Conservation (phyloP, 2,329 filamentous ascomycete species). For the Geosmithia morbida region DNA sequence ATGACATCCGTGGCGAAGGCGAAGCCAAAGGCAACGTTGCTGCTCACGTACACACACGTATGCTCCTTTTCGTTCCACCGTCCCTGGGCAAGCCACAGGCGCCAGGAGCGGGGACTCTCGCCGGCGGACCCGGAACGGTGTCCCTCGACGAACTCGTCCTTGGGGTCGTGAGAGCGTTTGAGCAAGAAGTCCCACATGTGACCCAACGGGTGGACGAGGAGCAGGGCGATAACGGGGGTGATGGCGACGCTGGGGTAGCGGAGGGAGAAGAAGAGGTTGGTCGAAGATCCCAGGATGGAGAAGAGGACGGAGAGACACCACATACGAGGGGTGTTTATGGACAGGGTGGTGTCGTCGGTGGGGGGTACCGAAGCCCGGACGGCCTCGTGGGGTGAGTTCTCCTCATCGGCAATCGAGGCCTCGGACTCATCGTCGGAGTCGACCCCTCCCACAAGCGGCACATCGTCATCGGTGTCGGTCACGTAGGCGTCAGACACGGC, state of each 20-base stretch:
- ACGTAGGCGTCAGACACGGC: constrained; percentile 27
- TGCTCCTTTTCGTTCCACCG: constrained; percentile 83
- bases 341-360: constrained; percentile 61
- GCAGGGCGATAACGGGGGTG: constrained; percentile 73
- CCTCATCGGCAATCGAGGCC: constrained; percentile 35
- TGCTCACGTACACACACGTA: constrained; percentile 78
- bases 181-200: constrained; percentile 63
- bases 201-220: constrained; percentile 74
- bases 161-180: constrained; percentile 43
- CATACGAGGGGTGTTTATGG: constrained; percentile 80
- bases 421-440: constrained; percentile 17
- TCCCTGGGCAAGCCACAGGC: constrained; percentile 67
- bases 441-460: constrained; percentile 16
- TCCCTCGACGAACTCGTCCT: constrained; percentile 36
- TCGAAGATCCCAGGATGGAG: constrained; percentile 66
- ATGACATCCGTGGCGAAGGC: constrained; percentile 84
- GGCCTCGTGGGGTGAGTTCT: constrained; percentile 64
- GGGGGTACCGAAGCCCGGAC: constrained; percentile 69
- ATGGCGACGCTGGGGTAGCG: constrained; percentile 85
- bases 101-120: constrained; percentile 24
- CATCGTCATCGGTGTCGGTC: constrained; percentile 21
- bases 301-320: constrained; percentile 72
- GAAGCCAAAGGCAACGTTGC: constrained; percentile 81
- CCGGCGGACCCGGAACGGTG: constrained; percentile 12
- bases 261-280: constrained; percentile 78